These are phyloP conservation scores for Coemansia sp. DNA, from an alignment of 192 early-diverging fungal species.

Conservation along the genomic window DNA sequence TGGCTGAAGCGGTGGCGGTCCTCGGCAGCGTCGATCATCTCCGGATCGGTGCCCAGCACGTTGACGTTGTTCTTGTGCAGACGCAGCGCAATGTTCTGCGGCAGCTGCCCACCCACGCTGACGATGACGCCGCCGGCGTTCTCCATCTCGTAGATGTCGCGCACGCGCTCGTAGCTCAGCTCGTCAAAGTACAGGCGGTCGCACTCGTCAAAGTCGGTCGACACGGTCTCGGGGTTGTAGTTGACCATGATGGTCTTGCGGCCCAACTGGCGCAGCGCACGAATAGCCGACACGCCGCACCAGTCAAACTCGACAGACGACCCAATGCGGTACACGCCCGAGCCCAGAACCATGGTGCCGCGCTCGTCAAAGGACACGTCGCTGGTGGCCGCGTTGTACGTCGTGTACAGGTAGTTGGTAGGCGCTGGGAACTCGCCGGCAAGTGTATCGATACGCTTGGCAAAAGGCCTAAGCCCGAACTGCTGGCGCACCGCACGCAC, in stretches of 20 bases:
- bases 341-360: conserved; percentile 95
- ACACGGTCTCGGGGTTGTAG: conserved; percentile 99
- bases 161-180: conserved; percentile 84
- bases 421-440: conserved; percentile 97
- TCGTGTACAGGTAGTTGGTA: conserved; percentile 99
- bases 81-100: conserved; percentile 96
- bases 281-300: conserved; percentile 96
- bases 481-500: conserved; percentile 72
- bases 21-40: conserved; percentile 96
- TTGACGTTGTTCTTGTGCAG: conserved; percentile 89
- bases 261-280: conserved; percentile 81
- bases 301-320: conserved; percentile 99
- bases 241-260: conserved; percentile 99
- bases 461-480: conserved; percentile 86
- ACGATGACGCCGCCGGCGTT: conserved; percentile 86
- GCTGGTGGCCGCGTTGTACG: conserved; percentile 93
- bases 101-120: conserved; percentile 96
- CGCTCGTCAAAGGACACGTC: conserved; percentile 91
- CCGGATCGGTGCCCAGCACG: conserved; percentile 93
- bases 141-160: conserved; percentile 97
- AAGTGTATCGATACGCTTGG: conserved; percentile 98
- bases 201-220: conserved; percentile 97
- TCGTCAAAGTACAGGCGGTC: conserved; percentile 99
- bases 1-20: conserved; percentile 98
- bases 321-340: conserved; percentile 98